Evolutionary conservation across 345 rosid genomes (phyloP), one percentile per base, ranked within the genome.

Genomic region (Melastoma malabathricum): DNA sequence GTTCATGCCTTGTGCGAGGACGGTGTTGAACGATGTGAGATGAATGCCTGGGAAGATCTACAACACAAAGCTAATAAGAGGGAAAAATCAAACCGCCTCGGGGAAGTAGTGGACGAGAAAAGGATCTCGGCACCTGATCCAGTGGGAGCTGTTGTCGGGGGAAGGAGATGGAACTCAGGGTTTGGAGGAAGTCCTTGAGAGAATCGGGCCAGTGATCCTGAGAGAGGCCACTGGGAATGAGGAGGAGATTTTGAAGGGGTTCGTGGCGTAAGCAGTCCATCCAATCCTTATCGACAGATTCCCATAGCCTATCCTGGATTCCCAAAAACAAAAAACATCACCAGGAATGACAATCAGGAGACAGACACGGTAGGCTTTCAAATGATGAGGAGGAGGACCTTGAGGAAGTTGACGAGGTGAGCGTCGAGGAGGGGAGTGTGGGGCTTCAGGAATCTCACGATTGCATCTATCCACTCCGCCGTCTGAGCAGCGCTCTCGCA

Each of bases 121-220:
- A 18, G 12, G 46, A 43, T 15, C 18, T 34, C 2, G 39, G 25
- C 56, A 82, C 97, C 89, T 55, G 58, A 5, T 66, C 59, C 55
- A 83, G 60, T 53, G 76, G 75, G 12, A 71, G 81, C 68, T 83
- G 86, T 60, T 81, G 64, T 55, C 92, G 70, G 15, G 83, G 92
- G 60, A 79, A 78, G 43, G 58, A 75, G 27, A 90, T 84, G 65
- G 83, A 83, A 70, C 67, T 73, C 67, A 80, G 46, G 39, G 75
- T 63, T 46, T 58, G 66, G 59, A 86, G 43, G 64, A 86, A 90
- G 0, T 78, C 65, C 71, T 78, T 76, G 22, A 86, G 84, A 34
- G 98, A 86, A 73, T 56, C 67, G 55, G 96, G 96, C 96, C 96
- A 86, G 62, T 80, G 78, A 62, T 80, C 89, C 94, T 83, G 94